phyloP scores from a whole-genome alignment of 2,329 filamentous ascomycete genomes.

The Alternaria sp. region DNA sequence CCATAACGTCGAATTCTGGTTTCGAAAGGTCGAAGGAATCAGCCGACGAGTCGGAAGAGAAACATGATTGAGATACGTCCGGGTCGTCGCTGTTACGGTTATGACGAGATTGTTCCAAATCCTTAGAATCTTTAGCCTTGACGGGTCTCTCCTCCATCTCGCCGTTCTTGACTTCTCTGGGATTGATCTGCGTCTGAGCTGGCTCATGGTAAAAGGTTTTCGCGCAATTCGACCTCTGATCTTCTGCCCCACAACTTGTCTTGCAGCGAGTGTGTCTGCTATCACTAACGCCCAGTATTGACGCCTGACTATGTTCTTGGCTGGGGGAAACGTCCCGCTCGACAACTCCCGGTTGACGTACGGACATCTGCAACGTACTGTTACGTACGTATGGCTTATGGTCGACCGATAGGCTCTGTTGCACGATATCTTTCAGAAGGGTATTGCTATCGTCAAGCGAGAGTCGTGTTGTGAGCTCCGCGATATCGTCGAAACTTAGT shows the following conservation, averaged over 20 bases:
- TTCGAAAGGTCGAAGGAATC: slow-evolving; percentile 2
- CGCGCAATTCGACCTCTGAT: neutral
- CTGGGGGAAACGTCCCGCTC: neutral
- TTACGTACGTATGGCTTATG: neutral
- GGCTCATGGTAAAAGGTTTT: neutral
- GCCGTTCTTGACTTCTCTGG: neutral
- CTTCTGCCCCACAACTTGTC: neutral
- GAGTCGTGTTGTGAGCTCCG: slow-evolving; percentile 2
- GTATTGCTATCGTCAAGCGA: neutral
- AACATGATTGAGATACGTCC: slow-evolving; percentile 3
- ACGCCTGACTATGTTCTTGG: neutral
- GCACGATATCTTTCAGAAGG: neutral
- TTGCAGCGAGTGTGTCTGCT: neutral
- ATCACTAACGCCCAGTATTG: neutral
- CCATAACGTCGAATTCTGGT: neutral
- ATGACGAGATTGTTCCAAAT: neutral
- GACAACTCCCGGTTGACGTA: neutral
- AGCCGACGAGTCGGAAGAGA: slow-evolving; percentile 12
- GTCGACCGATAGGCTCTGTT: neutral
- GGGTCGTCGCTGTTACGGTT: neutral
- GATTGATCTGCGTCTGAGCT: neutral
- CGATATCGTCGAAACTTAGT: slow-evolving; percentile 13
- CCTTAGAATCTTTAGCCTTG: neutral
- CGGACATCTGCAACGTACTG: neutral
- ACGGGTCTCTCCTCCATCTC: neutral